Base-by-base conservation (phyloP, 257 asterid species). In the Solanum sejunctum region DNA sequence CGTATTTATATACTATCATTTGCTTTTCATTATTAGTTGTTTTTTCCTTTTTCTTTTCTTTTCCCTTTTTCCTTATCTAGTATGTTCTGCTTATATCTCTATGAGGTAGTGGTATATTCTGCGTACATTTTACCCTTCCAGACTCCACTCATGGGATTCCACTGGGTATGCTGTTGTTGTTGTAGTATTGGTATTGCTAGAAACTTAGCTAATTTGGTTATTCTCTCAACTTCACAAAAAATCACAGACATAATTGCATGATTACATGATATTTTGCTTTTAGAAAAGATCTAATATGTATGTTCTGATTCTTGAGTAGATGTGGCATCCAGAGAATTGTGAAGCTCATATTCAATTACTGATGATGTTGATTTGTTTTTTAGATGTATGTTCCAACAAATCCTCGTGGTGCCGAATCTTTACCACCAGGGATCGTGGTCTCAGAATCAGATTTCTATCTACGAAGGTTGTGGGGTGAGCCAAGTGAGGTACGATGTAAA, bases 381-480 rank as follows among this genome's bases (percentile, higher is more conserved):
- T 92, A 97, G 99, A 91, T 97, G 61, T 91, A 90, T 89, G 99
- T 92, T 87, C 99, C 99, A 16, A 89, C 98, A 84, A 97, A 97
- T 89, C 99, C 99, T 70, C 98, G 93, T 64, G 99, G 99, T 88
- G 98, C 99, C 47, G 98, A 97, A 88, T 89, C 98, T 60, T 92
- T 97, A 85, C 99, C 99, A 17, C 99, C 99, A 11, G 99, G 98
- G 83, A 97, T 97, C 84, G 94, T 97, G 86, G 99, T 95, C 70
- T 78, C 99, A 18, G 94, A 97, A 88, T 87, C 99, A 41, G 99
- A 97, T 90, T 90, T 97, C 85, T 95, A 90, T 90, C 90, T 89
- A 85, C 92, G 99, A 85, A 92, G 99, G 89, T 92, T 97, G 88
- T 97, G 99, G 99, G 99, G 99, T 88, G 99, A 97, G 84, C 99